These are phyloP conservation scores for Mortierella sp. DNA, from an alignment of 371 early-diverging fungal species.

Conservation along the genomic window DNA sequence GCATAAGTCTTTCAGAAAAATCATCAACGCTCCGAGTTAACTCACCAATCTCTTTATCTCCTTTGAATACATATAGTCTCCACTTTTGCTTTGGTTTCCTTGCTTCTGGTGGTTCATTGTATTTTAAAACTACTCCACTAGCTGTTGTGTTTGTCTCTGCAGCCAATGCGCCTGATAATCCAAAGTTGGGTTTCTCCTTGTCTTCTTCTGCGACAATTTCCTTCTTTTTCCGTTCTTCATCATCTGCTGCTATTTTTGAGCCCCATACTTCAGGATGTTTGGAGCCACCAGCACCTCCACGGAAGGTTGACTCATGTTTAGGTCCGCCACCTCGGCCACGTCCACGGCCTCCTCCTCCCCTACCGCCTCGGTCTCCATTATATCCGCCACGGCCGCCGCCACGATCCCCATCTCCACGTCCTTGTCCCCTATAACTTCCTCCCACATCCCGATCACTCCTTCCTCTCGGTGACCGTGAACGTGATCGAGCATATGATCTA, in stretches of 20 bases:
- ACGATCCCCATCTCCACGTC: constrained; percentile 13
- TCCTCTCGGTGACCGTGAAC: constrained; percentile 38
- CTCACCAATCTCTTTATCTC: constrained; percentile 85
- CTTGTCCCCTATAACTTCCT: background rate
- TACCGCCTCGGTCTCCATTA: constrained; percentile 16
- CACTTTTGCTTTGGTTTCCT: constrained; percentile 79
- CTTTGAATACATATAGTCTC: constrained; percentile 95
- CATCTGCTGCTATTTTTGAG: constrained; percentile 22
- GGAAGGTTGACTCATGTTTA: constrained; percentile 48
- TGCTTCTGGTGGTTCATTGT: constrained; percentile 92
- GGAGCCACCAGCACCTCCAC: constrained; percentile 47
- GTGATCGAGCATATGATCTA: constrained; percentile 37
- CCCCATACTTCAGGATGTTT: constrained; percentile 57
- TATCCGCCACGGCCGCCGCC: constrained; percentile 27
- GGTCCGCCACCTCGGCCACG: constrained; percentile 46
- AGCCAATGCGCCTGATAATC: constrained; percentile 85
- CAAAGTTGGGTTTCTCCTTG: constrained; percentile 84
- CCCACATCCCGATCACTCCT: constrained; percentile 4
- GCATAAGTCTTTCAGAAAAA: too few relatives aligned
- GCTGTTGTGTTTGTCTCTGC: constrained; percentile 85
- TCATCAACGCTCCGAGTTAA: background rate
- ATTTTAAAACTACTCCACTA: constrained; percentile 90
- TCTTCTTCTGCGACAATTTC: constrained; percentile 51
- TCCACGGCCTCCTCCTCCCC: constrained; percentile 19
- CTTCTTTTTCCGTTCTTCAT: constrained; percentile 54